These are phyloP conservation scores for Silybum marianum DNA, from an alignment of 129 eudicot genomes.

Conservation along the genomic window DNA sequence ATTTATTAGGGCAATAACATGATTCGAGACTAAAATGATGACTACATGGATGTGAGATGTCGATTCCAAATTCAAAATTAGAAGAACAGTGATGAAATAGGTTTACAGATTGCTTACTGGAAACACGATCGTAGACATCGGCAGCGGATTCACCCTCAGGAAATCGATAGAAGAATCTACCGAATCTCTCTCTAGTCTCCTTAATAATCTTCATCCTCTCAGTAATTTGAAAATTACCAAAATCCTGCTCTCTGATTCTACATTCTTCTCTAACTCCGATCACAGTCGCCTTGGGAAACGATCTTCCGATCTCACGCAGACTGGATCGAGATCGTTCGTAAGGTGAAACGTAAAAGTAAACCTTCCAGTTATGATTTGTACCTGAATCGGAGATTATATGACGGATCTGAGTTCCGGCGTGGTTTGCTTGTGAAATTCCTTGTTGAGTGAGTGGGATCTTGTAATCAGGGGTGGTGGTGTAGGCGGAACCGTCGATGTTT, in stretches of 20 bases:
- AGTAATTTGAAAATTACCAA: constrained; percentile 70
- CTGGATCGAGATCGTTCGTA: constrained; percentile 60
- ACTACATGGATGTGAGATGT: no score
- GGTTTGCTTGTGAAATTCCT: constrained; percentile 16
- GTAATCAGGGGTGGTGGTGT: constrained; percentile 44
- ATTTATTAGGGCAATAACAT: not conserved
- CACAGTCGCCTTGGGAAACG: constrained; percentile 50
- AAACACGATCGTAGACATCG: constrained; percentile 73
- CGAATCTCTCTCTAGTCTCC: constrained; percentile 62
- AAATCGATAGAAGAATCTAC: constrained; percentile 63
- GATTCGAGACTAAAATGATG: not conserved
- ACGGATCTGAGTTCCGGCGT: constrained; percentile 50
- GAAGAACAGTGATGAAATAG: not conserved
- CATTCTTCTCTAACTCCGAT: constrained; percentile 74
- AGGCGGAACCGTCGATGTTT: constrained; percentile 51
- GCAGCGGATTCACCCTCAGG: constrained; percentile 83
- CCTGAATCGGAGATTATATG: constrained; percentile 34
- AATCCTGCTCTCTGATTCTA: constrained; percentile 76
- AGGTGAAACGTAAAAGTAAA: constrained; percentile 65
- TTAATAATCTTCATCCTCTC: constrained; percentile 65
- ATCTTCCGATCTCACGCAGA: constrained; percentile 60
- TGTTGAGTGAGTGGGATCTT: not conserved
- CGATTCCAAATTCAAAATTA: not conserved
- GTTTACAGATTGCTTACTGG: constrained; percentile 42
- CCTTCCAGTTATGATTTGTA: constrained; percentile 38